Base-by-base conservation (phyloP, 2,329 filamentous ascomycete species). In the Xylaria sp. region DNA sequence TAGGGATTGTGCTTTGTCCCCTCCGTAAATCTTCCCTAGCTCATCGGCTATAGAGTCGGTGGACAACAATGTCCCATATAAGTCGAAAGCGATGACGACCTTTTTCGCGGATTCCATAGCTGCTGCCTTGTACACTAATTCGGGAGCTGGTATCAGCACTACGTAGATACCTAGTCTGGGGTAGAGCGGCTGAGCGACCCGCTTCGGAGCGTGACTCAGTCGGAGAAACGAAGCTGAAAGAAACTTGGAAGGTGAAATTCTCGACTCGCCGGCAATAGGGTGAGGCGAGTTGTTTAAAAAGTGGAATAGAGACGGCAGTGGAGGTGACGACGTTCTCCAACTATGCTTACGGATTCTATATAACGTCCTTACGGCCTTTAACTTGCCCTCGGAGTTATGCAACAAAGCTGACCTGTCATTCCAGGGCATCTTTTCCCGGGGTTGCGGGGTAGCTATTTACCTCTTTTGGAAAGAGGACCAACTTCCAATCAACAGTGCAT, bases 21-120 rank as follows among this genome's bases (percentile, higher is more conserved):
- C 76, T 6, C 86, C 88, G 72, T 88, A 88, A 63, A 89, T 78
- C 36, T 80, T 78, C 17, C 84, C 83, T 13, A 94, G 80, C 66
- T 89, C 82, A 39, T 83, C 79, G 6, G 85, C 84, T 68, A 93
- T 92, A 33, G 89, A 91, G 49, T 88, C 86, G 1, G 91, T 92
- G 10, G 90, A 92, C 5, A 94, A 82, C 10, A 94, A 79, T 1
- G 91, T 94, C 61, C 90, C 91, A 77, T 93, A 94, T 1, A 92
- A 82, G 73, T 94, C 91, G 69, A 94, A 93, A 1, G 90, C 91
- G 61, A 94, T 82, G 53, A 90, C 79, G 17, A 60, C 71, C 54
- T 73, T 76, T 36, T 66, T 63, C n/a, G 62, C n/a, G 6, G 71
- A 47, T 66, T 72, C 70, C 53, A 51, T 65, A 15, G 1, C 58